Evolutionary conservation across 371 early-diverging fungal species (phyloP).

Genomic region (Vairimorpha necatrix): DNA sequence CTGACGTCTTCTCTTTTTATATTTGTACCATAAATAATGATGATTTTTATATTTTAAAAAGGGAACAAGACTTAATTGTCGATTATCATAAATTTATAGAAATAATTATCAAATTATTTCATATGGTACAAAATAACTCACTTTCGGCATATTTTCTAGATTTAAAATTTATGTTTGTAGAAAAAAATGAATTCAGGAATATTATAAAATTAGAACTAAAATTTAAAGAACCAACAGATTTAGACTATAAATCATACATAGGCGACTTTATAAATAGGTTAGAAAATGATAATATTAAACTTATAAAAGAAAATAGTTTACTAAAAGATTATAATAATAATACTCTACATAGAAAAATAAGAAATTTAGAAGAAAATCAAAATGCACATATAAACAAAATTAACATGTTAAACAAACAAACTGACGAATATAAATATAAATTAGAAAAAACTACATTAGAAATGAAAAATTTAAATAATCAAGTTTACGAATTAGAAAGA

Average conservation of each 20-base stretch:
- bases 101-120: constrained; percentile 58
- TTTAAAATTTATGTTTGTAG: constrained; percentile 58
- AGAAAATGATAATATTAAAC: constrained; percentile 56
- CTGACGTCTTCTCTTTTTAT: constrained; percentile 61
- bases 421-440: constrained; percentile 20
- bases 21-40: constrained; percentile 44
- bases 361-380: constrained; percentile 36
- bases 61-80: constrained; percentile 64
- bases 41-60: constrained; percentile 63
- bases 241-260: constrained; percentile 60
- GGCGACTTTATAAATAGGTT: constrained; percentile 58
- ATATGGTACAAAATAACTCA: constrained; percentile 44
- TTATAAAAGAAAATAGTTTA: constrained; percentile 58
- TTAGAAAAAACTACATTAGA: constrained; percentile 5
- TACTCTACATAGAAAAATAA: constrained; percentile 36
- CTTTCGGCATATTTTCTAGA: constrained; percentile 48
- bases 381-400: constrained; percentile 28
- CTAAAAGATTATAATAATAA: constrained; percentile 51
- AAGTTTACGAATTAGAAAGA: constrained; percentile 43
- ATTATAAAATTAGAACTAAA: constrained; percentile 63
- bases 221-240: constrained; percentile 59
- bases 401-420: constrained; percentile 39
- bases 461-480: constrained; percentile 21
- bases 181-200: constrained; percentile 64
- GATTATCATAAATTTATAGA: constrained; percentile 60